Base-by-base conservation (phyloP, 129 eudicot species). In the Heracleum sosnowskyi region DNA sequence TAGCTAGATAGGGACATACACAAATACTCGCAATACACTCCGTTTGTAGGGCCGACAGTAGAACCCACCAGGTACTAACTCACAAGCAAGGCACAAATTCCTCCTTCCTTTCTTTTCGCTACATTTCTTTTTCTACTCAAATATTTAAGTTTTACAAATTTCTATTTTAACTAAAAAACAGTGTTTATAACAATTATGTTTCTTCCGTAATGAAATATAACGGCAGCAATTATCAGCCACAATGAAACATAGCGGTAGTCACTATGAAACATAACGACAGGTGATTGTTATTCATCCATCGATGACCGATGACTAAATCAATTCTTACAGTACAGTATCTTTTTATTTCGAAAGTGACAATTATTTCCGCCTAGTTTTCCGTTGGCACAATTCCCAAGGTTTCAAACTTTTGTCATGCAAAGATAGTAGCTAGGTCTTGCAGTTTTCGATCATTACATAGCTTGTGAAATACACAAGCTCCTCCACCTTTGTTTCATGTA, bases 11-110 rank as follows among this genome's bases (percentile, higher is more conserved):
- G 57, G 24, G 22, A 64, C 11, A 28, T 4, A 1, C 2, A 34
- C 40, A 66, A 75, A 63, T 4, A 17, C 36, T 29, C 44, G 26
- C 39, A 81, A 86, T 84, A 75, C 91, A 83, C 57, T 66, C 79
- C 62, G 69, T 29, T 51, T 64, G 84, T 76, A 81, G 95, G 82
- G 81, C 81, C 64, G 76, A 63, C 79, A 75, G 34, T 7, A 86
- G 92, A 70, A 62, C 89, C 92, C 88, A 79, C 82, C 49, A 76
- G 69, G 51, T 81, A 86, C 70, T 91, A 63, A 75, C 82, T 78
- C 70, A 72, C 98, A 93, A 85, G 98, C 95, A 93, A 93, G 81
- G 98, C 75, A 93, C 86, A 87, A 82, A 91, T 90, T 88, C 97
- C 34, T 60, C 45, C 75, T 66, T 18, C n/a, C 57, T 49, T 0